Percentiles rank a stretch among this genome's conserved stretches.
Conservation (phyloP, 179 eudicot genomes). For the Actinidia arguta region DNA sequence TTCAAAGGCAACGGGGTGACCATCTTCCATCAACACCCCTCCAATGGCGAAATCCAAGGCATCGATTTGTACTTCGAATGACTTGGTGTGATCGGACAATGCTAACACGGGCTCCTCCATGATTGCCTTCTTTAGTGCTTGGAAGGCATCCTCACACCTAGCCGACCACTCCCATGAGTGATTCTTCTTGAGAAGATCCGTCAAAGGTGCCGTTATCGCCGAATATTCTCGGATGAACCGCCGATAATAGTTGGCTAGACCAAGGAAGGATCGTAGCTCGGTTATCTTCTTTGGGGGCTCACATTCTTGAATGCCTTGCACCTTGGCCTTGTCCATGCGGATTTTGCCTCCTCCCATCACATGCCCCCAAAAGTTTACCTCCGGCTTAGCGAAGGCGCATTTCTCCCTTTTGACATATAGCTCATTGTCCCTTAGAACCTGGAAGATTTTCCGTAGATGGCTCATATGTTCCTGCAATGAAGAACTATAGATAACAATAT, state of each 20-base stretch:
- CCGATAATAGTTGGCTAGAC: not conserved
- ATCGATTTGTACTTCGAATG: too few species aligned
- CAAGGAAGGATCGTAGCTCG: too few species aligned
- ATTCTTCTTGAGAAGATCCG: not conserved
- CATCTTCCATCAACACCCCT: not conserved
- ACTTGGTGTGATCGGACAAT: not conserved
- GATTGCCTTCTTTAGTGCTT: not conserved
- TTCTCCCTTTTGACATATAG: conserved; percentile 8
- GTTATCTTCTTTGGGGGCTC: not conserved
- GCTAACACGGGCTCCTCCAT: not conserved
- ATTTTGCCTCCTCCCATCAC: not conserved
- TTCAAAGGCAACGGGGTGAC: not conserved
- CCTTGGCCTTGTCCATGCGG: not conserved
- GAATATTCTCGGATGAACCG: not conserved
- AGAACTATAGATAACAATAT: not conserved
- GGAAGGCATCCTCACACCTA: not conserved
- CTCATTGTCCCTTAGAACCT: not conserved
- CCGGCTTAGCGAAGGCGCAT: not conserved
- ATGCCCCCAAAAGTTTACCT: not conserved
- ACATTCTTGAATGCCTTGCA: not conserved
- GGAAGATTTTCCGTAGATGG: not conserved
- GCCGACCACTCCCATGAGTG: not conserved
- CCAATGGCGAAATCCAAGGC: too few species aligned
- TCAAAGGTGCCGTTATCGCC: not conserved
- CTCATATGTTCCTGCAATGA: not conserved